Conservation (phyloP, 495 filamentous ascomycete genomes). For the Pseudevernia furfuracea region DNA sequence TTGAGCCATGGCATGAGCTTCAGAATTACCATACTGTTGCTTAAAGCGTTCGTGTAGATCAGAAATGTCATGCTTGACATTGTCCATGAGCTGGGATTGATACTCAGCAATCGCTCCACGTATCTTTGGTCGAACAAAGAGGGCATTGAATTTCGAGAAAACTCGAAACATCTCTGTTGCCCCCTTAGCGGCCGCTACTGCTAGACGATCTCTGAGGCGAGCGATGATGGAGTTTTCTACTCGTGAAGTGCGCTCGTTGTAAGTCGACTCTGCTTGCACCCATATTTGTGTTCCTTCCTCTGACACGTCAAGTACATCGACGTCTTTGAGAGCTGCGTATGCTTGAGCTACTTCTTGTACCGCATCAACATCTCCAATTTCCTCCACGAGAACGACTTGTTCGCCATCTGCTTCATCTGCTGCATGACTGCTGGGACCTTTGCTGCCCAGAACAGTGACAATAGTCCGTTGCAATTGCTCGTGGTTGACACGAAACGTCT, state of each 20-base stretch:
- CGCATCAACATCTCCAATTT: conserved; percentile 97
- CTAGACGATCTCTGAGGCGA: conserved; percentile 81
- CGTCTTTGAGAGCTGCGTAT: conserved; percentile 84
- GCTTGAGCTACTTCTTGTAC: conserved; percentile 92
- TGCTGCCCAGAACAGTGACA: conserved; percentile 82
- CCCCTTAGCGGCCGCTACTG: conserved; percentile 90
- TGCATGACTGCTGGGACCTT: conserved; percentile 43
- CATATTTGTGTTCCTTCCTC: conserved; percentile 80
- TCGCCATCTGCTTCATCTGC: conserved; percentile 41
- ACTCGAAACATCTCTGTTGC: conserved; percentile 99
- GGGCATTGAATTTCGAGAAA: conserved; percentile 98
- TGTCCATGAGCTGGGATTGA: conserved; percentile 92
- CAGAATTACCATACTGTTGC: conserved; percentile 94
- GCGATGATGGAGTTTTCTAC: conserved; percentile 99
- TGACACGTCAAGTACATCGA: conserved; percentile 89
- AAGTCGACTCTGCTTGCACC: conserved; percentile 85
- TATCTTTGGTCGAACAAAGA: conserved; percentile 96
- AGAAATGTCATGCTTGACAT: conserved; percentile 90
- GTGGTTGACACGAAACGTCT: conserved; percentile 88
- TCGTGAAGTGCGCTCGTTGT: conserved; percentile 91
- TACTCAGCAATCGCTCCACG: conserved; percentile 95
- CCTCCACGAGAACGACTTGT: conserved; percentile 68
- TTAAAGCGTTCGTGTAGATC: conserved; percentile 94
- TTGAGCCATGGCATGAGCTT: conserved; percentile 96
- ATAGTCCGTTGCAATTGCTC: conserved; percentile 96